phyloP scores from a whole-genome alignment of 306 rosid species.

The Quillaja saponaria region DNA sequence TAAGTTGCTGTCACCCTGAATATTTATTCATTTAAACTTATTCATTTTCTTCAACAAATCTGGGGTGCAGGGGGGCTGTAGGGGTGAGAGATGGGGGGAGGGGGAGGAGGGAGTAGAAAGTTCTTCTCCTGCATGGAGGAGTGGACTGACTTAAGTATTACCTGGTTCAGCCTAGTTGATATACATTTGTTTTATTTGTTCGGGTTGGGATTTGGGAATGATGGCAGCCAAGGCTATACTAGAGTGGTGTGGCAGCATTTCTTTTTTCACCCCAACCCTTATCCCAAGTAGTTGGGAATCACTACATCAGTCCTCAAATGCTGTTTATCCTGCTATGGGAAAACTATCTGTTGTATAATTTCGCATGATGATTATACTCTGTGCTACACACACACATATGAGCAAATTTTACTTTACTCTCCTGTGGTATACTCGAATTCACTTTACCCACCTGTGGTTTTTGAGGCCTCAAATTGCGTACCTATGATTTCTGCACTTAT shows the following conservation, averaged over 20 bases:
- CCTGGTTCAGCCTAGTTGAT: not conserved
- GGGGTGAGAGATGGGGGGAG: too few species aligned
- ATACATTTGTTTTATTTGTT: not conserved
- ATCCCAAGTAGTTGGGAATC: not conserved
- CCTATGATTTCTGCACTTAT: too few species aligned
- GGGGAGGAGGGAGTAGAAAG: not conserved
- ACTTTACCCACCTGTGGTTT: too few species aligned
- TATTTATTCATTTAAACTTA: conserved; percentile 16
- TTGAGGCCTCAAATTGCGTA: too few species aligned
- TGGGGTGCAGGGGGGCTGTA: not conserved
- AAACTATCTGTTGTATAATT: not conserved
- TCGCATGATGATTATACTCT: not conserved
- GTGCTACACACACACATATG: too few species aligned
- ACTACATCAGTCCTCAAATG: not conserved
- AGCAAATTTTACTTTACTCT: too few species aligned
- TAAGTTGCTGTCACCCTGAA: conserved; percentile 47
- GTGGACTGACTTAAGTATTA: not conserved
- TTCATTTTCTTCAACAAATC: conserved; percentile 20
- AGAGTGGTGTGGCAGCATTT: not conserved
- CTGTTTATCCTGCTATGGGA: not conserved
- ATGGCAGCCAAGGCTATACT: conserved; percentile 6
- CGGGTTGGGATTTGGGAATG: conserved; percentile 9
- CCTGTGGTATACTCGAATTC: too few species aligned
- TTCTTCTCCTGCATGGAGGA: not conserved
- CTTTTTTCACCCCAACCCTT: not conserved